These are phyloP conservation scores for Dendrobium officinale DNA, from an alignment of 106 monocot genomes.

Conservation along the genomic window DNA sequence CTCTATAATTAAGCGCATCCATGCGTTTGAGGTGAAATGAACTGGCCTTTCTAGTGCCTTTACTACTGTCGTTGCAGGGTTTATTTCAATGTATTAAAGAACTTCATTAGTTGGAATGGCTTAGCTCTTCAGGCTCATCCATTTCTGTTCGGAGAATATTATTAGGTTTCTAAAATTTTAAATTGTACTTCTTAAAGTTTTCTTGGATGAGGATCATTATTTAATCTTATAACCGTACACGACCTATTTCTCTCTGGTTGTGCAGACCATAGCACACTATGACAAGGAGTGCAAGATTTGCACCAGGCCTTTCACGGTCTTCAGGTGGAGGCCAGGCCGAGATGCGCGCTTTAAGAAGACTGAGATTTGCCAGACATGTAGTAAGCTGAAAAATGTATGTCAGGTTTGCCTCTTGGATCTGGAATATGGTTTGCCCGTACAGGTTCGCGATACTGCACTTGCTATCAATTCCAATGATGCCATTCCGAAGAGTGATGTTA, in stretches of 20 bases:
- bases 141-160: neutral
- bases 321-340: slow-evolving; percentile 96
- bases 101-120: neutral
- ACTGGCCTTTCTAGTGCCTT: neutral
- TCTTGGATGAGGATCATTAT: neutral
- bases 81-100: neutral
- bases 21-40: too few relatives aligned
- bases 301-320: slow-evolving; percentile 92
- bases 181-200: neutral
- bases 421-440: slow-evolving; percentile 95
- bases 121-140: neutral
- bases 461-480: slow-evolving; percentile 88
- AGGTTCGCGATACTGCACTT: slow-evolving; percentile 92
- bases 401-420: slow-evolving; percentile 97
- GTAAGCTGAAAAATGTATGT: slow-evolving; percentile 75
- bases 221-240: neutral
- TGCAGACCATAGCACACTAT: slow-evolving; percentile 79
- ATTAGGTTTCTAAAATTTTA: neutral
- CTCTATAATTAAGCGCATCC: neutral
- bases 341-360: slow-evolving; percentile 74
- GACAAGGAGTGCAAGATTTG: slow-evolving; percentile 99
- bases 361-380: slow-evolving; percentile 72
- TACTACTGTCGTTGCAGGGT: neutral
- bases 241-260: neutral
- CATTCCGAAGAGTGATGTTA: slow-evolving; percentile 97